phyloP scores from a whole-genome alignment of 2,329 filamentous ascomycete species.

The Camillea tinctor region DNA sequence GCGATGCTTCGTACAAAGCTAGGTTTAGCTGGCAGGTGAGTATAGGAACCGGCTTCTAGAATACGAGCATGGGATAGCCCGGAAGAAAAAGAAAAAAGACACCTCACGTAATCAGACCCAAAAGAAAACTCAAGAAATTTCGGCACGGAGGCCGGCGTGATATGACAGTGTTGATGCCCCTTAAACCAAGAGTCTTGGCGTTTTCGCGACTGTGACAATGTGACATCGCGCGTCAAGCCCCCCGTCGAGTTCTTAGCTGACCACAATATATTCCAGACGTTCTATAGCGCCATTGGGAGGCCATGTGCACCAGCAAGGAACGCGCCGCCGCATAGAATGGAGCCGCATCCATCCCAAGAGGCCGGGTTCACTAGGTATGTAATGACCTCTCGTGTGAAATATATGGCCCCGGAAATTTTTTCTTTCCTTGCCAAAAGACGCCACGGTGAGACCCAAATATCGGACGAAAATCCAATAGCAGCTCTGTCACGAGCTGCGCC shows the following conservation, averaged over 20 bases:
- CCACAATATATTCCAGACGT: neutral
- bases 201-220: neutral
- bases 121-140: neutral
- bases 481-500: neutral
- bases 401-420: neutral
- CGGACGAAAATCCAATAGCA: neutral
- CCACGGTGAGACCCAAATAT: neutral
- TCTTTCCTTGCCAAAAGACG: neutral
- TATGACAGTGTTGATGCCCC: neutral
- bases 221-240: neutral
- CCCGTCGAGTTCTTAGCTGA: neutral
- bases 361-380: neutral
- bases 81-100: neutral
- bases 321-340: neutral
- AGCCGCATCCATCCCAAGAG: neutral
- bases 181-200: neutral
- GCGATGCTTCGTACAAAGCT: neutral
- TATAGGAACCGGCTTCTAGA: neutral
- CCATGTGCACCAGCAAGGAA: neutral
- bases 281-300: neutral
- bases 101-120: neutral
- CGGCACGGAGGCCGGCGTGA: neutral
- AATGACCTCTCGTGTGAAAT: neutral
- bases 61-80: neutral
- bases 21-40: neutral